A percentile compares a stretch with the other conserved stretches of the same genome.
Conservation (phyloP, 129 eudicot genomes). For the Daucus carota region DNA sequence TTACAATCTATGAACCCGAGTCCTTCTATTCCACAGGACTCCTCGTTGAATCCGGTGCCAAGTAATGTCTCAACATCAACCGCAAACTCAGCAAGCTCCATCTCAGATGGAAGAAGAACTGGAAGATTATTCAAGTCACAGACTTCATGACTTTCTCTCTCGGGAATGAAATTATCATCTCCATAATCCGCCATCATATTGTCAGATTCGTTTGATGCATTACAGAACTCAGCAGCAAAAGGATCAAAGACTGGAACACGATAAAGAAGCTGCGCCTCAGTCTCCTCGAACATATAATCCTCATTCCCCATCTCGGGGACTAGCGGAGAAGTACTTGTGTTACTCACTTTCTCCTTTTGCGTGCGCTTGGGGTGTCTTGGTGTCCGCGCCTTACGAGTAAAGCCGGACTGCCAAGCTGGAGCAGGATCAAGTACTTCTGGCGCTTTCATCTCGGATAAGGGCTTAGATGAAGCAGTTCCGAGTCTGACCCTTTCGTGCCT, state of each 20-base stretch:
- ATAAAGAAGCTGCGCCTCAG: conserved; percentile 48
- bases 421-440: not conserved
- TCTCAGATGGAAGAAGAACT: conserved; percentile 38
- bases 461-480: conserved; percentile 30
- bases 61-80: conserved; percentile 65
- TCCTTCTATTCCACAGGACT: conserved; percentile 34
- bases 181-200: not conserved
- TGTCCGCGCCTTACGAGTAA: conserved; percentile 70
- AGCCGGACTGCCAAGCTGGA: conserved; percentile 84
- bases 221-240: conserved; percentile 39
- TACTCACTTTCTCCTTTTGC: conserved; percentile 23
- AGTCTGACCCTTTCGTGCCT: conserved; percentile 69
- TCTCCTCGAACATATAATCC: conserved; percentile 41
- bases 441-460: conserved; percentile 2
- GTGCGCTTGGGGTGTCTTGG: conserved; percentile 37
- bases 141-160: conserved; percentile 14
- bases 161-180: not conserved
- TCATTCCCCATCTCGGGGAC: conserved; percentile 65
- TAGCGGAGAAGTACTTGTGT: conserved; percentile 20
- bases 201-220: conserved; percentile 16
- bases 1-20: conserved; percentile 23
- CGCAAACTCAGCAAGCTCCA: conserved; percentile 60
- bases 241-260: conserved; percentile 74
- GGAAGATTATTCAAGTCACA: conserved; percentile 35
- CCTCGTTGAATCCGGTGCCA: conserved; percentile 45